A percentile compares a stretch with the other conserved stretches of the same genome.
Conservation (phyloP, 2,329 filamentous ascomycete genomes). For the Fusarium acutatum region DNA sequence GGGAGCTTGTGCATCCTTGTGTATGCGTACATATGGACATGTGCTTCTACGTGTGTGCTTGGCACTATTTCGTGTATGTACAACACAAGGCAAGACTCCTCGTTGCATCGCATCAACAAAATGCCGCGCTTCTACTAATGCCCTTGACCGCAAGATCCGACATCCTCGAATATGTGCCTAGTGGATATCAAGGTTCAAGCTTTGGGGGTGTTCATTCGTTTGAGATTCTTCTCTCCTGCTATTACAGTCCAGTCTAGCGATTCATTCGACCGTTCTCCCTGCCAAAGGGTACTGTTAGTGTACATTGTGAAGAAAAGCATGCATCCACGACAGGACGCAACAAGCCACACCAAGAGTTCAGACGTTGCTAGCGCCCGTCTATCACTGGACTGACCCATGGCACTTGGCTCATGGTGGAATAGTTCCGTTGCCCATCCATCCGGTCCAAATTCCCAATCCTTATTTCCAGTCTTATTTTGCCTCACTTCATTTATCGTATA, state of each 20-base stretch:
- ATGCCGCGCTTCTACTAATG: slow-evolving; percentile 17
- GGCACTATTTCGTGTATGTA: slow-evolving; percentile 3
- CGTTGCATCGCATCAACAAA: slow-evolving; percentile 20
- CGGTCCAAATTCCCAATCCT: slow-evolving; percentile 17
- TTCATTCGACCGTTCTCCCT: slow-evolving; percentile 18
- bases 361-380: slow-evolving; percentile 34
- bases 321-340: slow-evolving; percentile 10
- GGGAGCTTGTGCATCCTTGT: slow-evolving; percentile 2
- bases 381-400: slow-evolving; percentile 4
- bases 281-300: neutral
- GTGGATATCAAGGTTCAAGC: slow-evolving; percentile 1
- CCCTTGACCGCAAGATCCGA: slow-evolving; percentile 21
- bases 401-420: neutral
- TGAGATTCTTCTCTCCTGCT: neutral
- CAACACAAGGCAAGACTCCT: neutral
- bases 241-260: slow-evolving; percentile 8
- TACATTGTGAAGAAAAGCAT: slow-evolving; percentile 17
- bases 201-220: neutral
- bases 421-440: slow-evolving; percentile 15
- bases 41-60: neutral
- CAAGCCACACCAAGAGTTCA: slow-evolving; percentile 30
- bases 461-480: neutral
- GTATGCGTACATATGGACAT: neutral
- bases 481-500: neutral
- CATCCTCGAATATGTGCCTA: neutral